Evolutionary conservation across 2,329 filamentous ascomycete genomes (phyloP), one percentile per base, ranked within the genome.

Genomic region (Cercospora zeina): DNA sequence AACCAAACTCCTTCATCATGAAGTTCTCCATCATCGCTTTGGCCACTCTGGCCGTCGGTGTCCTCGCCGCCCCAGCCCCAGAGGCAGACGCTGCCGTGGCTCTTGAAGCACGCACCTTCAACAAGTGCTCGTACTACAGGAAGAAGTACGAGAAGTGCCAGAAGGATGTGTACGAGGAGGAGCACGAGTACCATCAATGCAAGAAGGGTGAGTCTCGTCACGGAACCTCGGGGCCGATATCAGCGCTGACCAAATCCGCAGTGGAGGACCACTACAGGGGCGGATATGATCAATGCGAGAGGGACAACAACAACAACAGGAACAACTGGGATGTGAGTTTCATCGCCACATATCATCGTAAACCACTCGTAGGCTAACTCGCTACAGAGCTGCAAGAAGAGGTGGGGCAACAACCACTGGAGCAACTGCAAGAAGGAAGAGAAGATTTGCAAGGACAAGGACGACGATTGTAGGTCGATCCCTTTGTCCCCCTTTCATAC

Each of bases 11-110:
- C 21, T 39, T 58, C 56, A 58, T 21, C 34, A 59, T 59, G 57
- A 59, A 59, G 57, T 42, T 59, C 24, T 54, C 57, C 47, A 54
- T 59, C 24, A 33, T 59, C 21, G 57, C 47, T 24, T 45, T 54
- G 37, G 47, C 34, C 47, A 39, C 49, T 31, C 9, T 39, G 34
- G 57, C 57, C 13, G 27, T 39, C 47, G 47, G 57, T 21, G 49
- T 54, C 36, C 45, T 54, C 34, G 57, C 57, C 24, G 33, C 49
- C 1, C 57, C 57, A 54, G 57, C 57, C 11, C 47, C 57, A 53
- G 57, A 59, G 34, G 47, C 49, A 1, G 57, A 59, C 10, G 57
- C 47, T 2, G 24, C 34, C 14, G 47, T 31, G 33, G 57, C 31
- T 13, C 57, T 59, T n/a, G 57, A 33, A 2, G 49, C 42, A 21